Evolutionary conservation across 352 stramenopile species (phyloP).

Genomic region (Phytophthora lateralis): DNA sequence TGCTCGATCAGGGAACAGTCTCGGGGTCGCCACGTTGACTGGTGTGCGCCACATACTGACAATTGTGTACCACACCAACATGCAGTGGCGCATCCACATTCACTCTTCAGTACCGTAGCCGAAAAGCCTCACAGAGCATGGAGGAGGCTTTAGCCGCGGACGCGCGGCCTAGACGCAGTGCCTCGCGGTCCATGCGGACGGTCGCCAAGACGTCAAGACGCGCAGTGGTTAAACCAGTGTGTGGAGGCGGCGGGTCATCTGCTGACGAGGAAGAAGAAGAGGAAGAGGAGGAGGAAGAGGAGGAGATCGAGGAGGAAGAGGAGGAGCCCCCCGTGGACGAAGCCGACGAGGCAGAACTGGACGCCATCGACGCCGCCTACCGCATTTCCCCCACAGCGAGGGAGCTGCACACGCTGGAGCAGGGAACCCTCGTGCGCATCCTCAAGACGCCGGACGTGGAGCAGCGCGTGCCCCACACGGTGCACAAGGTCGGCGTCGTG

Average conservation of each 20-base stretch:
- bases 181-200: slow-evolving; percentile 48
- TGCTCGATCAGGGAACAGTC: slow-evolving; percentile 8
- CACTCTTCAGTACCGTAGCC: slow-evolving; percentile 3
- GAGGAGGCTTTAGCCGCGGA: slow-evolving; percentile 17
- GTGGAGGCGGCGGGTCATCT: slow-evolving; percentile 30
- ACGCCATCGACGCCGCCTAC: slow-evolving; percentile 32
- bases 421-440: slow-evolving; percentile 74
- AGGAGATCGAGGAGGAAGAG: slow-evolving; percentile 63
- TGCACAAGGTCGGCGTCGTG: slow-evolving; percentile 79
- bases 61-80: slow-evolving; percentile 2
- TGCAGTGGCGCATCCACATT: slow-evolving; percentile 1
- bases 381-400: slow-evolving; percentile 31
- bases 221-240: slow-evolving; percentile 1
- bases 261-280: slow-evolving; percentile 52
- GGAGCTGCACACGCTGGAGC: slow-evolving; percentile 61
- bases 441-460: slow-evolving; percentile 78
- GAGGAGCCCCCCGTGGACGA: slow-evolving; percentile 49
- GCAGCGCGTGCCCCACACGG: slow-evolving; percentile 82
- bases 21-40: neutral
- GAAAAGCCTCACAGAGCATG: slow-evolving; percentile 13
- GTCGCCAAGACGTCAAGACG: slow-evolving; percentile 40
- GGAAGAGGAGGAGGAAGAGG: slow-evolving; percentile 59
- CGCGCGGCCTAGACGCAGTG: slow-evolving; percentile 40
- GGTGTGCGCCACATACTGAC: slow-evolving; percentile 2
- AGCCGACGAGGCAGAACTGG: slow-evolving; percentile 46